These are phyloP conservation scores for Medicago lupulina DNA, from an alignment of 306 rosid genomes.

Conservation along the genomic window DNA sequence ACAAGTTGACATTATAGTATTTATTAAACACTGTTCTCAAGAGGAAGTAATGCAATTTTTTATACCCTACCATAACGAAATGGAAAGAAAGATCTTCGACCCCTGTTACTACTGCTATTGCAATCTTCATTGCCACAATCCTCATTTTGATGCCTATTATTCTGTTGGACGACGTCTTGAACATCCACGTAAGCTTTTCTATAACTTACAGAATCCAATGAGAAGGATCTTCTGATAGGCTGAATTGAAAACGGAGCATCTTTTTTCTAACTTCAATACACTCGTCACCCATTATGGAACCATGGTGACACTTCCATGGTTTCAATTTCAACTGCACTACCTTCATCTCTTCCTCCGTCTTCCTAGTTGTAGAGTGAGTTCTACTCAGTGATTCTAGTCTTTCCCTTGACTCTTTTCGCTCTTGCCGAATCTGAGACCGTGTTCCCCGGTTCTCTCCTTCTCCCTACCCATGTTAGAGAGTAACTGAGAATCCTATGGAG, in stretches of 20 bases:
- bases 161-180: constrained; percentile 48
- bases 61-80: constrained; percentile 59
- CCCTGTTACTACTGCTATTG: constrained; percentile 41
- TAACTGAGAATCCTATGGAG: constrained; percentile 71
- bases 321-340: constrained; percentile 23
- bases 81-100: constrained; percentile 64
- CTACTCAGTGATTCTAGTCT: constrained; percentile 22
- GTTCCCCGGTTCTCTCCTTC: constrained; percentile 49
- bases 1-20: not conserved
- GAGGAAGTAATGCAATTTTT: constrained; percentile 53
- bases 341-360: not conserved
- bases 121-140: constrained; percentile 52
- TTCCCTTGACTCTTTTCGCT: constrained; percentile 46
- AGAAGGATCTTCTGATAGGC: constrained; percentile 73
- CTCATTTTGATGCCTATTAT: constrained; percentile 36
- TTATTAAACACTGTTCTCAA: constrained; percentile 46
- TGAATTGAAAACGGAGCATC: constrained; percentile 65
- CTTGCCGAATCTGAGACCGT: constrained; percentile 47
- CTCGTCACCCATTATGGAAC: constrained; percentile 77
- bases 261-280: constrained; percentile 65
- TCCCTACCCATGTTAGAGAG: constrained; percentile 55
- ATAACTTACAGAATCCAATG: constrained; percentile 71
- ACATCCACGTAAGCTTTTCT: constrained; percentile 56
- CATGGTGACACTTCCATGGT: constrained; percentile 56
- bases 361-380: constrained; percentile 6